A percentile compares a stretch with the other conserved stretches of the same genome.
Evolutionary conservation across 1,139 yeast species (phyloP).

Genomic region (Yamadazyma atlantica): DNA sequence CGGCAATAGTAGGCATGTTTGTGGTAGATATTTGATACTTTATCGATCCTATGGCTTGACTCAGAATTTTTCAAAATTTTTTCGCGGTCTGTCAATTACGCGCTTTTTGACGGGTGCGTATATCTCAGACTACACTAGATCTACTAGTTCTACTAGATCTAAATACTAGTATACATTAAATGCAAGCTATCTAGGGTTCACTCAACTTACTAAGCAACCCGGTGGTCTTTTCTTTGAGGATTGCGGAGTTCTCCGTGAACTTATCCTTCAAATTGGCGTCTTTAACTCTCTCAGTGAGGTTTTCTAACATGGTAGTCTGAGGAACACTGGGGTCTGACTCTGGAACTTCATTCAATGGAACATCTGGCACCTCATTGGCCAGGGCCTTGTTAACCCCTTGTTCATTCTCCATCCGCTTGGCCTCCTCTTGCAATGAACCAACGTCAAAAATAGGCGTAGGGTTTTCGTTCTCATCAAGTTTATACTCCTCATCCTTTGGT

Average conservation of each 20-base stretch:
- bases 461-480: slow-evolving; percentile 19
- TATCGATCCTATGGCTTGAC: slow-evolving; percentile 9
- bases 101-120: neutral
- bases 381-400: too few species aligned
- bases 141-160: neutral
- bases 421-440: slow-evolving; percentile 45
- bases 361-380: too few species aligned
- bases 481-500: slow-evolving; percentile 11
- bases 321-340: neutral
- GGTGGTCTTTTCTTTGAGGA: slow-evolving; percentile 2
- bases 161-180: neutral
- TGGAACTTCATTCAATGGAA: neutral
- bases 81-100: slow-evolving; percentile 1
- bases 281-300: slow-evolving; percentile 15
- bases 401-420: slow-evolving; percentile 44
- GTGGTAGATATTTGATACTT: neutral
- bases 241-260: slow-evolving; percentile 1
- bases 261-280: slow-evolving; percentile 3
- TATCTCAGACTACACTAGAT: neutral
- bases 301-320: slow-evolving; percentile 17
- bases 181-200: slow-evolving; percentile 1
- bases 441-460: slow-evolving; percentile 41
- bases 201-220: neutral
- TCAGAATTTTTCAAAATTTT: slow-evolving; percentile 5
- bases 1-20: slow-evolving; percentile 92